A percentile compares a stretch with the other conserved stretches of the same genome.
phyloP scores from a whole-genome alignment of 208 protist species.

The Leishmania mexicana region DNA sequence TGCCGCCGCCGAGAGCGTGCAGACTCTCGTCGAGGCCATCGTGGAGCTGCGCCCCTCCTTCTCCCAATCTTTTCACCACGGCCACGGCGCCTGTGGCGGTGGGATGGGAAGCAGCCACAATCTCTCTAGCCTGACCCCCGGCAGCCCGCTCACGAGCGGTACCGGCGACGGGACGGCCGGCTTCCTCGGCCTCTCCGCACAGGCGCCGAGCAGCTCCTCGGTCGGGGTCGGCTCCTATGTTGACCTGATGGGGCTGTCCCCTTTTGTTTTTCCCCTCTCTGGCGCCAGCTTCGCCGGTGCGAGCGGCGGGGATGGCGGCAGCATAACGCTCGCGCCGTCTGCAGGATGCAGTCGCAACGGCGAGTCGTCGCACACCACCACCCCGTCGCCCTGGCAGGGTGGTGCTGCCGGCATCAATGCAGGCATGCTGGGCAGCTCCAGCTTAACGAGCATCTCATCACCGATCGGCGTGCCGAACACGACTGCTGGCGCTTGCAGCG shows the following conservation, averaged over 20 bases:
- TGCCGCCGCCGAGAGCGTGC: slow-evolving; percentile 18
- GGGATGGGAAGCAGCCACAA: slow-evolving; percentile 9
- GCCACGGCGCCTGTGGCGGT: background rate
- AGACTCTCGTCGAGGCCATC: slow-evolving; percentile 46
- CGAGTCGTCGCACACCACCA: background rate
- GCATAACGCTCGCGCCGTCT: background rate
- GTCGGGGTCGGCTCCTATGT: slow-evolving; percentile 27
- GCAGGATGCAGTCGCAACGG: background rate
- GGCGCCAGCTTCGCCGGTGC: background rate
- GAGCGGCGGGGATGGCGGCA: background rate
- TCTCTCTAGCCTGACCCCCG: slow-evolving; percentile 6
- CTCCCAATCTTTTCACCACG: background rate
- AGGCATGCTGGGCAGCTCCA: slow-evolving; percentile 2
- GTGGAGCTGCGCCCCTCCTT: slow-evolving; percentile 48
- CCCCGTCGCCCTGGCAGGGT: background rate
- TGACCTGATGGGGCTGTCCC: slow-evolving; percentile 33
- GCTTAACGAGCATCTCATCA: background rate
- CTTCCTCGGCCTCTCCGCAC: slow-evolving; percentile 5
- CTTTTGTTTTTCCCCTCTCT: slow-evolving; percentile 19
- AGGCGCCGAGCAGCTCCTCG: slow-evolving; percentile 22
- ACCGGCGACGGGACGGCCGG: slow-evolving; percentile 1
- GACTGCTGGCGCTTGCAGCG: slow-evolving; percentile 2
- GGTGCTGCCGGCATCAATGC: background rate
- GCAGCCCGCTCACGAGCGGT: slow-evolving; percentile 15
- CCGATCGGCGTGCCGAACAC: slow-evolving; percentile 1